These are phyloP conservation scores for Monosiga brevicollis DNA, from an alignment of 78 protist species.

Conservation along the genomic window DNA sequence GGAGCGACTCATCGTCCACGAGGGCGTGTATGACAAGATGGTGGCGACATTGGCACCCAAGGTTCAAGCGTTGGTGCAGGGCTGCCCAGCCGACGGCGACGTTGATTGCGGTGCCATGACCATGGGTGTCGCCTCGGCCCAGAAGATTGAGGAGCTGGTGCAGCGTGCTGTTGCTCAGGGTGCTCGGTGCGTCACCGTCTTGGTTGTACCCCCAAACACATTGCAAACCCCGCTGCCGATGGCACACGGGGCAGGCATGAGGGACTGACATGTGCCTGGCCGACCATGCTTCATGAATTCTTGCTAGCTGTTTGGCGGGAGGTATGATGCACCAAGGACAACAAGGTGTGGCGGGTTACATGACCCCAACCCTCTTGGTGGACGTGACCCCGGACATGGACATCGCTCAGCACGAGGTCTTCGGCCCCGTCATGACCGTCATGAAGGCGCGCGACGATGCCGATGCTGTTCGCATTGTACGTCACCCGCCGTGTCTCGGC, in stretches of 20 bases:
- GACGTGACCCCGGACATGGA: constrained; percentile 35
- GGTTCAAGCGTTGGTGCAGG: constrained; percentile 26
- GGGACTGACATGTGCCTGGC: constrained; percentile 33
- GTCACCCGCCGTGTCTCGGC: too few relatives aligned
- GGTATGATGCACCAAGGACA: background rate
- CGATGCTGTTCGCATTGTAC: constrained; percentile 29
- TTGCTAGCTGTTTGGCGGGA: constrained; percentile 23
- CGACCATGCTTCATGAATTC: constrained; percentile 16
- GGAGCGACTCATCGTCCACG: constrained; percentile 50
- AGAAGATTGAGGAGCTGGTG: constrained; percentile 41
- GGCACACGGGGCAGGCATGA: constrained; percentile 42
- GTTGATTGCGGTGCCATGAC: constrained; percentile 59
- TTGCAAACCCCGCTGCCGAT: constrained; percentile 33
- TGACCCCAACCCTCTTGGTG: constrained; percentile 44
- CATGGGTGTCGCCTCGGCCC: constrained; percentile 38
- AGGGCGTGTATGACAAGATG: constrained; percentile 40
- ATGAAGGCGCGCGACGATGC: constrained; percentile 12
- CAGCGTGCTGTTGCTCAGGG: constrained; percentile 48
- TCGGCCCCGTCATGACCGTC: constrained; percentile 59
- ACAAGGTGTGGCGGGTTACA: constrained; percentile 28
- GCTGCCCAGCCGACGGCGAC: constrained; percentile 40
- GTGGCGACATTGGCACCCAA: constrained; percentile 6
- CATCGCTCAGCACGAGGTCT: constrained; percentile 44
- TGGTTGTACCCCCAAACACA: too few relatives aligned
- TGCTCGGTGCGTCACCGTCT: too few relatives aligned